These are phyloP conservation scores for Tremellales sp. DNA, from an alignment of 1,284 basidiomycete species.

Conservation along the genomic window DNA sequence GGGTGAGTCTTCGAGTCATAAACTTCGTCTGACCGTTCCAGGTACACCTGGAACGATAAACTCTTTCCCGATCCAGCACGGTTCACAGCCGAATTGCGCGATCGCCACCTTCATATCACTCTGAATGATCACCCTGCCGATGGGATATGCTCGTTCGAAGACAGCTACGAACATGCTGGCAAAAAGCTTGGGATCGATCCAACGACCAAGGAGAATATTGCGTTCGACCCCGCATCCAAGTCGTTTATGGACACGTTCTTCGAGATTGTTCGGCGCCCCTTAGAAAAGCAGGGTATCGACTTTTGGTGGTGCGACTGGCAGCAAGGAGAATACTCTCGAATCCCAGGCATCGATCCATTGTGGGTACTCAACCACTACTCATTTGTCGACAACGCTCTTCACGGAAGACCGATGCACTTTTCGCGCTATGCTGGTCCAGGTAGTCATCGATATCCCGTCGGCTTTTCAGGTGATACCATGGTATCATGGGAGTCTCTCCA, in stretches of 20 bases:
- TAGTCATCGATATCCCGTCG: conserved; percentile 26
- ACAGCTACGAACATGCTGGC: conserved; percentile 19
- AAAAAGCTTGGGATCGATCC: conserved; percentile 20
- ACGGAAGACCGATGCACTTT: conserved; percentile 19
- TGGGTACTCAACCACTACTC: conserved; percentile 28
- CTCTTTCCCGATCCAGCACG: conserved; percentile 26
- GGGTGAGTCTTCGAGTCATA: not conserved
- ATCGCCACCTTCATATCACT: conserved; percentile 21
- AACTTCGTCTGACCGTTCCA: not conserved
- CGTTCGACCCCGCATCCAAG: conserved; percentile 19
- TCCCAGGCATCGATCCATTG: conserved; percentile 20
- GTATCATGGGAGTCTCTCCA: conserved; percentile 24
- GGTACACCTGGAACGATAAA: conserved; percentile 20
- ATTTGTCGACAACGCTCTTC: conserved; percentile 18
- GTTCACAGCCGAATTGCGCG: conserved; percentile 22
- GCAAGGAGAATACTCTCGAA: conserved; percentile 15
- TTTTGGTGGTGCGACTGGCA: conserved; percentile 35
- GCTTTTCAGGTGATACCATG: conserved; percentile 24
- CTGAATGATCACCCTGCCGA: conserved; percentile 29
- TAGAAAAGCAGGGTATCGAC: conserved; percentile 28
- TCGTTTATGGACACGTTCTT: conserved; percentile 23
- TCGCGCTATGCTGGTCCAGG: conserved; percentile 26
- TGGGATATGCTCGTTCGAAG: conserved; percentile 23
- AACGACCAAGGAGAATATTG: conserved; percentile 11
- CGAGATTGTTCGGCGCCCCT: conserved; percentile 15